Percentiles rank a stretch among this genome's conserved stretches.
phyloP scores from a whole-genome alignment of 148 eudicot species.

The Heliosperma pusillum region DNA sequence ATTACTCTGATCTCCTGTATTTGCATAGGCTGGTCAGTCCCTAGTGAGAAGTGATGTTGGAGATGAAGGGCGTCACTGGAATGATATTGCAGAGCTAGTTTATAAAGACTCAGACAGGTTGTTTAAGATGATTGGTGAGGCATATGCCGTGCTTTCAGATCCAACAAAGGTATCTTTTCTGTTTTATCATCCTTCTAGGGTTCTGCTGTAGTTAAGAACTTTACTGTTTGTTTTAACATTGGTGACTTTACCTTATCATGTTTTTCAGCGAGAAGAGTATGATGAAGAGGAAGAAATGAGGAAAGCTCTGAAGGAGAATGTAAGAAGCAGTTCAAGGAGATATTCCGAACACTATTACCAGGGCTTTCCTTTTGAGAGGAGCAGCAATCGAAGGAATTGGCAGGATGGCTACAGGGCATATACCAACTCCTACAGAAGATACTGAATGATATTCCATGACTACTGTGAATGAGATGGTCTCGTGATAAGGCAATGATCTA shows the following conservation, averaged over 20 bases:
- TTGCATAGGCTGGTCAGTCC: conserved; percentile 64
- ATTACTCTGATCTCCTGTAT: neutral
- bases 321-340: conserved; percentile 38
- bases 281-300: conserved; percentile 71
- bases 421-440: conserved; percentile 33
- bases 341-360: conserved; percentile 38
- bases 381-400: conserved; percentile 48
- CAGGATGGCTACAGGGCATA: conserved; percentile 42
- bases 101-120: conserved; percentile 76
- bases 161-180: conserved; percentile 53
- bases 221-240: neutral
- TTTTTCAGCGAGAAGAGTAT: conserved; percentile 71
- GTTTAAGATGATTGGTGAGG: conserved; percentile 89
- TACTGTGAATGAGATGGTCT: neutral
- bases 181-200: neutral
- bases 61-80: conserved; percentile 71
- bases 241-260: neutral
- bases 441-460: conserved; percentile 25
- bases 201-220: neutral
- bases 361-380: conserved; percentile 51
- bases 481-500: neutral
- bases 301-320: conserved; percentile 37
- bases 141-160: conserved; percentile 92
- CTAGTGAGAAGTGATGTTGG: conserved; percentile 67
- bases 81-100: conserved; percentile 66